These are phyloP conservation scores for Huntiella bhutanensis DNA, from an alignment of 2,329 filamentous ascomycete genomes.

Conservation along the genomic window DNA sequence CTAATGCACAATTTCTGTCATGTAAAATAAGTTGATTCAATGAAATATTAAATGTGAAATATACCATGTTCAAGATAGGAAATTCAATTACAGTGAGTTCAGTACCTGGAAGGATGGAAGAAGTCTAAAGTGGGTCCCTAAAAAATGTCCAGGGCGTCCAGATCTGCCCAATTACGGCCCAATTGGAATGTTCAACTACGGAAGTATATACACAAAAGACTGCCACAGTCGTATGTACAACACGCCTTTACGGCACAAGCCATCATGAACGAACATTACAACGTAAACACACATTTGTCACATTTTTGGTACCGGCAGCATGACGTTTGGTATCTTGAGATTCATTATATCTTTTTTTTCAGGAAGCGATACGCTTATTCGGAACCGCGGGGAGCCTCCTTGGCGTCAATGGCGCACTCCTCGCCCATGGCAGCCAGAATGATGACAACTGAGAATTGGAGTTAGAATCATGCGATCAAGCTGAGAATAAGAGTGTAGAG, in stretches of 20 bases:
- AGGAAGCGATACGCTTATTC: constrained; percentile 8
- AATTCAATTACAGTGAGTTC: background rate
- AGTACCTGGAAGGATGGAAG: background rate
- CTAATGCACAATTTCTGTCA: too few species aligned
- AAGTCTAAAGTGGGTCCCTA: background rate
- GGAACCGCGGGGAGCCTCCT: constrained; percentile 52
- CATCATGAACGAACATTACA: too few species aligned
- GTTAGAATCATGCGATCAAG: background rate
- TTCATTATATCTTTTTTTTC: constrained; percentile 13
- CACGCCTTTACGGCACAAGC: too few species aligned
- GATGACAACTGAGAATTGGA: constrained; percentile 48
- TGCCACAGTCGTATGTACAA: too few species aligned
- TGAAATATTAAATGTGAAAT: too few species aligned
- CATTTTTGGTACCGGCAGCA: background rate
- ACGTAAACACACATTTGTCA: background rate
- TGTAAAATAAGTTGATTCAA: too few species aligned
- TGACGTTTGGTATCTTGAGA: constrained; percentile 8
- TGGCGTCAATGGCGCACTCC: constrained; percentile 78
- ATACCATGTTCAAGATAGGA: too few species aligned
- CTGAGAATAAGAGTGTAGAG: background rate
- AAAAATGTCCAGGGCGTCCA: background rate
- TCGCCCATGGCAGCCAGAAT: constrained; percentile 94
- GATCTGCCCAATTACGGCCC: background rate
- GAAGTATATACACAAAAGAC: too few species aligned
- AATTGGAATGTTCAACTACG: too few species aligned